A percentile compares a stretch with the other conserved stretches of the same genome.
Conservation (phyloP, 345 rosid species). For the Lumnitzera littorea region DNA sequence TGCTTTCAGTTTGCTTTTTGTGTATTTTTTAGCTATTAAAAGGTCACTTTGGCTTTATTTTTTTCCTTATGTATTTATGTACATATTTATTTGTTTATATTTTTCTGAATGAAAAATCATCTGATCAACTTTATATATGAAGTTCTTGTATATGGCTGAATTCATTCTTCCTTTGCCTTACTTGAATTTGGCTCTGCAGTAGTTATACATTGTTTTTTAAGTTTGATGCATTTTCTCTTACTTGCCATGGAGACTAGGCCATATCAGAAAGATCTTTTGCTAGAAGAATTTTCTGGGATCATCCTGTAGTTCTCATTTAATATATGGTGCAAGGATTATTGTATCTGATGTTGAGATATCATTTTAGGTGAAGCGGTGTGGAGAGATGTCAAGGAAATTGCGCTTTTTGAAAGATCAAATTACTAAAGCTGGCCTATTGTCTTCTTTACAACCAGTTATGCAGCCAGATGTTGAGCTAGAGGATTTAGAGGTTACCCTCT, state of each 20-base stretch:
- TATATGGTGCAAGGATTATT: background rate
- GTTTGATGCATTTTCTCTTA: no score
- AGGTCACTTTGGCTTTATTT: no score
- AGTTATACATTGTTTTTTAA: no score
- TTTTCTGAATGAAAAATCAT: no score
- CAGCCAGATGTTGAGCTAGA: slow-evolving; percentile 80
- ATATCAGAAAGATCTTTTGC: no score
- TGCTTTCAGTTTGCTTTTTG: background rate
- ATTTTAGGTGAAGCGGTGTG: slow-evolving; percentile 83
- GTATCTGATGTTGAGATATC: slow-evolving; percentile 17
- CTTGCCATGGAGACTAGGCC: no score
- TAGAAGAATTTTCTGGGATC: background rate
- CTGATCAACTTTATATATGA: no score
- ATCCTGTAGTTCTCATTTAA: background rate
- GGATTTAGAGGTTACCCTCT: slow-evolving; percentile 66
- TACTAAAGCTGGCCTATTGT: slow-evolving; percentile 70
- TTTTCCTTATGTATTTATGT: no score
- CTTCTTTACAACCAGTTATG: slow-evolving; percentile 47
- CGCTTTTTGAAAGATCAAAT: slow-evolving; percentile 89
- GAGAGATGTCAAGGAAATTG: slow-evolving; percentile 93
- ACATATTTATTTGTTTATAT: no score
- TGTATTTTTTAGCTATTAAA: background rate
- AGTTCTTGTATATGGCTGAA: no score
- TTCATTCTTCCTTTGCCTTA: no score
- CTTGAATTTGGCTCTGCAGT: no score